Evolutionary conservation across 108 stramenopile genomes (phyloP).

Genomic region (Ochromonas danica): DNA sequence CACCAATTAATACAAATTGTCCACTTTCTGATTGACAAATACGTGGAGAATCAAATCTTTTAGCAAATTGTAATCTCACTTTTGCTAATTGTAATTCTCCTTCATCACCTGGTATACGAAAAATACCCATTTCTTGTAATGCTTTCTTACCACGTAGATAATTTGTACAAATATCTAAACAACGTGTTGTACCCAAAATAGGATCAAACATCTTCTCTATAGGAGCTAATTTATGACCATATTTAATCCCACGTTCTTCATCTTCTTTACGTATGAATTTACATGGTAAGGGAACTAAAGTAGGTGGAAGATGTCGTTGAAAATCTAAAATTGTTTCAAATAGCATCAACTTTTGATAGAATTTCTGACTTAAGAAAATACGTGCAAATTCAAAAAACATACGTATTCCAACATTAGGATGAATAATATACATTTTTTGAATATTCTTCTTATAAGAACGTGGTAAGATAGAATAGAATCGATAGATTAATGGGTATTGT

Average conservation of each 20-base stretch:
- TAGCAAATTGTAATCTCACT: not conserved
- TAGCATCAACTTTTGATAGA: slow-evolving; percentile 19
- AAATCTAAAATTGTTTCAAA: slow-evolving; percentile 6
- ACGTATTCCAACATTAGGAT: slow-evolving; percentile 20
- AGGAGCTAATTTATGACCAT: not conserved
- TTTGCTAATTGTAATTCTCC: not conserved
- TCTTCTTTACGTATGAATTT: slow-evolving; percentile 30
- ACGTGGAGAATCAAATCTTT: not conserved
- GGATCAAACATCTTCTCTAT: not conserved
- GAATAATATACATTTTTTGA: slow-evolving; percentile 29
- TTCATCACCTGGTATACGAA: slow-evolving; percentile 7
- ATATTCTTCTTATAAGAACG: slow-evolving; percentile 33
- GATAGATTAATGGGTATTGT: slow-evolving; percentile 28
- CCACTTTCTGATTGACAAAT: not conserved
- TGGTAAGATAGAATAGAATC: slow-evolving; percentile 30
- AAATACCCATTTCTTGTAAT: not conserved
- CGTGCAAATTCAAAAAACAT: slow-evolving; percentile 29
- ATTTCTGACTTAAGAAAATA: slow-evolving; percentile 23
- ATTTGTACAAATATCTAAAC: not conserved
- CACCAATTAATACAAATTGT: not conserved
- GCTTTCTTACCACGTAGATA: not conserved
- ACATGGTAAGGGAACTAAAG: not conserved
- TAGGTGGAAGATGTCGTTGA: not conserved
- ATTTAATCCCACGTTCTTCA: slow-evolving; percentile 7
- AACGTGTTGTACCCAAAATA: not conserved